Base-by-base conservation (phyloP, 768 basidiomycete species). In the Hysterangium stoloniferum region DNA sequence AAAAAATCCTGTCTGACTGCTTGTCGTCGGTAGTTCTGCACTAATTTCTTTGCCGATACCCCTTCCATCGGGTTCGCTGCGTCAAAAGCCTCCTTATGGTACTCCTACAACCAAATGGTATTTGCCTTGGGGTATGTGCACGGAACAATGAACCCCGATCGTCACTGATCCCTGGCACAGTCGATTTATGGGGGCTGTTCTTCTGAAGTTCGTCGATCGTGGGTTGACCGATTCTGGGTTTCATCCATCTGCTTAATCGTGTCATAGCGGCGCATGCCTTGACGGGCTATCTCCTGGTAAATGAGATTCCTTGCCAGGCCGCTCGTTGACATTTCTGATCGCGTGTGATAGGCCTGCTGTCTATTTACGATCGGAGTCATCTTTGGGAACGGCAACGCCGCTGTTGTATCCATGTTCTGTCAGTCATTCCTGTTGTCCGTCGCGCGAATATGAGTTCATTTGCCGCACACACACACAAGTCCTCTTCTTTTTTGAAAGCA, bases 401-500 rank as follows among this genome's bases (percentile, higher is more conserved):
- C 78, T 29, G 66, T 86, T 35, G 77, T 70, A 8, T 81, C 76
- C 64, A 61, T 86, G 31, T 85, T 82, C 59, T 51, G 49, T 51
- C 13, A 4, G 40, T 28, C 6, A 47, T 19, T 7, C 19, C 11
- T 42, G 24, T 20, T 27, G 34, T 19, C 24, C 17, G 28, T 40
- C 6, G 9, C 17, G 6, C 15, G 38, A 40, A 19, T 6, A 9
- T n/a, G 22, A 22, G 28, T 17, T 41, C 41, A 43, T 45, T 25
- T 9, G 17, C 33, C 13, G 15, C 37, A 46, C 38, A 11, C 2
- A n/a, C 31, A n/a, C 31, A n/a, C 4, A 27, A 51, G 60, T 69
- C 49, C 65, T 86, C 48, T 84, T 84, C 72, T 83, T 81, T 71
- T 83, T 84, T 61, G 84, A 85, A 64, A 83, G 81, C 27, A 84